phyloP scores from a whole-genome alignment of 78 protist species.

The Chrysochromulina tobinii region DNA sequence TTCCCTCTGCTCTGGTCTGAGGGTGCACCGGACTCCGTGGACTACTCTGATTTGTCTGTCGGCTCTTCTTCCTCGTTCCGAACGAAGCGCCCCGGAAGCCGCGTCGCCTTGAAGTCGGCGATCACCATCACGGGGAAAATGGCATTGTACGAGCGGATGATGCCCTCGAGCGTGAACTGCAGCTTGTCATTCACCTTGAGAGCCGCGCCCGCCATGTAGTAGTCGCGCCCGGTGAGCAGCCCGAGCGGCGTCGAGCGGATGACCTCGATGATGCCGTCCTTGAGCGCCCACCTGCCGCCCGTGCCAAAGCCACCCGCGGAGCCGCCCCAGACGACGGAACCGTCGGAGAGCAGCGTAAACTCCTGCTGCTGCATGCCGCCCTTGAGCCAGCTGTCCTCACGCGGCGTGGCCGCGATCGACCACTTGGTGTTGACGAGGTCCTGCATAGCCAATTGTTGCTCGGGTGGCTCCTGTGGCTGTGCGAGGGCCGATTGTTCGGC shows the following conservation, averaged over 20 bases:
- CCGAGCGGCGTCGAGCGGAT: slow-evolving; percentile 5
- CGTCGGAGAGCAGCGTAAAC: not conserved
- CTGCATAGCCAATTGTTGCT: too few relatives aligned
- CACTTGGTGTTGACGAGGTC: not conserved
- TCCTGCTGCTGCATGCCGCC: not conserved
- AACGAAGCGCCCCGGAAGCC: not conserved
- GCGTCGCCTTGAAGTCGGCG: not conserved
- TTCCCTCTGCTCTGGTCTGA: too few relatives aligned
- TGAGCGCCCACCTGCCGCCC: not conserved
- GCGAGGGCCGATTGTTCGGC: too few relatives aligned
- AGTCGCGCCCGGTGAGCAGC: not conserved
- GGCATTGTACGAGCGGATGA: slow-evolving; percentile 5
- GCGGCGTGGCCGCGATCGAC: not conserved
- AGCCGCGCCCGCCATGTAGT: not conserved
- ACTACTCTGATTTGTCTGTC: too few relatives aligned
- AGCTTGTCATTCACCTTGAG: not conserved
- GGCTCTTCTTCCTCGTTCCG: too few relatives aligned
- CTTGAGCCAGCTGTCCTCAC: not conserved
- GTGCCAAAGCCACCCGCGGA: not conserved
- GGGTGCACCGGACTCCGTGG: too few relatives aligned
- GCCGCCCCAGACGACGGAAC: not conserved
- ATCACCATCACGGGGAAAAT: not conserved
- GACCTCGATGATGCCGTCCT: not conserved
- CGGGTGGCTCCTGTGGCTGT: too few relatives aligned
- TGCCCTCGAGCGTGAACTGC: not conserved